Base-by-base conservation (phyloP, 2,329 filamentous ascomycete species). In the Fusarium liriodendri region DNA sequence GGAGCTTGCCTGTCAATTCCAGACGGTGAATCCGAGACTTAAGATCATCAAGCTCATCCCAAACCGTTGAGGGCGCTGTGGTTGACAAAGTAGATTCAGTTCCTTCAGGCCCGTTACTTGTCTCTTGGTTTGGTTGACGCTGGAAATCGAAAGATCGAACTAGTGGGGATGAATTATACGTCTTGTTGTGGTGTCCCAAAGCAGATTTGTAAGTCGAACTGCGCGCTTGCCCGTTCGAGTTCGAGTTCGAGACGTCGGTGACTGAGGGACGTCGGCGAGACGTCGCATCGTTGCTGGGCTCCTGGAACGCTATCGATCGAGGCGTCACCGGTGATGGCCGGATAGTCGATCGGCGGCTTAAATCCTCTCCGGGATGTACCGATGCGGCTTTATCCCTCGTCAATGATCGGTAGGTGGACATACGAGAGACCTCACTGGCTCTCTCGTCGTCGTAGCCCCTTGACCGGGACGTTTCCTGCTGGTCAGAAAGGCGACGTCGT, bases 41-140 rank as follows among this genome's bases (percentile, higher is more conserved):
- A 55, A 99, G 85, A 74, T 98, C 97, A 77, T 98, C 97, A 32
- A 99, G 85, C 82, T 99, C 97, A 80, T 98, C 97, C 97, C 97
- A 99, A 4, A 99, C 94, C 0, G 95, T 98, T 2, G 95, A 97
- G 14, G 95, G 94, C 2, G 94, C 95, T 2, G 93, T 95, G 1
- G 94, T 97, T 0, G 97, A 98, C 37, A 93, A 88, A 0, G 93
- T 96, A 1, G 97, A 98, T 77, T 97, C 95, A 0, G 95, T 95
- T 10, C 92, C 92, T 78, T 95, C 92, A 32, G 85, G 76, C 20
- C 82, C 84, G 67, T 89, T 84, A 47, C 80, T 73, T 11, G 72
- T 65, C 37, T 84, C 82, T 11, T 75, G 57, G 5, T 62, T 71
- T n/a, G 76, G 71, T 18, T 79, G 77, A 13, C 69, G 74, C n/a